Base-by-base conservation (phyloP, 2,329 filamentous ascomycete genomes). In the Zalaria sp. region DNA sequence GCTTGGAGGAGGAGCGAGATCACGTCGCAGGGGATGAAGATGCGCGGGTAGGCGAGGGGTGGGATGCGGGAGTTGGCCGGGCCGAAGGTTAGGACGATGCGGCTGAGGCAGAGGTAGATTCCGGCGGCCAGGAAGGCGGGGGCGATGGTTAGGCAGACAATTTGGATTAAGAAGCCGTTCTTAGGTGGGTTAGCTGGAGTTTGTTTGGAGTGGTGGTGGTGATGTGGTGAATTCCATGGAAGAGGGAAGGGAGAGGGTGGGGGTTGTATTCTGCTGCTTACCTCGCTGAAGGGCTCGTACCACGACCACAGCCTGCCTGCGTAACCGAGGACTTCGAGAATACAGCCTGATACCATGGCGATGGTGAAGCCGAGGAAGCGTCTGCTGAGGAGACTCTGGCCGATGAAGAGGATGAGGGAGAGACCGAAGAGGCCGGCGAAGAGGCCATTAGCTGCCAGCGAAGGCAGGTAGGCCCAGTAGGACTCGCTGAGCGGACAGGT, bases 1-100 rank as follows among this genome's bases (percentile, higher is more conserved):
- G 71, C 72, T 53, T 82, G 78, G 0, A 81, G 65, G 36, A 77
- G 49, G 2, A 82, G 67, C 5, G 63, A 67, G 34, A 66, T 46
- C 38, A 68, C 48, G 46, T 73, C 69, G 51, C 62, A 67, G 3
- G 61, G 58, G 43, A 73, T 66, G 54, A 73, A 72, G 40, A 72
- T 64, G 47, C 62, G 66, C 3, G 68, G 66, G 47, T 71, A 72
- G 1, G 65, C 57, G 4, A 50, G 53, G 0, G 69, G 65, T 25
- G 54, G 56, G 27, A 69, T 49, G 1, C 61, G 51, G 0, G 63
- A 67, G 46, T 59, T 57, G 34, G 63, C 54, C 0, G 59, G 52
- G 1, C 65, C 66, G 32, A 65, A 62, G 49, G 62, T 61, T 5
- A 66, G 46, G 32, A 68, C 60, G 5, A 69, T 55, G 49, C 67